A percentile compares a stretch with the other conserved stretches of the same genome.
These are phyloP conservation scores for Puccinellia tenuiflora DNA, from an alignment of 176 grass and related monocot genomes.

Conservation along the genomic window DNA sequence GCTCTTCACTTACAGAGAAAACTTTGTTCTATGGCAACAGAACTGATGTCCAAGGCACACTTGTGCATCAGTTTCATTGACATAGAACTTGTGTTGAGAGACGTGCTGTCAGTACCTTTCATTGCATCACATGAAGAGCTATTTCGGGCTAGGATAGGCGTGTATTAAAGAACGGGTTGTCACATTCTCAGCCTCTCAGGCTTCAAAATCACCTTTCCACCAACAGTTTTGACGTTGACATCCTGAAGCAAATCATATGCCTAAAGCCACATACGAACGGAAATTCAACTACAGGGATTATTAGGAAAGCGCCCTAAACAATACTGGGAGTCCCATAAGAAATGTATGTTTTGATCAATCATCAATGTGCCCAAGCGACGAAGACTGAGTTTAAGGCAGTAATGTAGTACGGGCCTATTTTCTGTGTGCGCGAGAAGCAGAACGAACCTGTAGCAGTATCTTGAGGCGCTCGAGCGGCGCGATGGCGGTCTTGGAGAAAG, in stretches of 20 bases:
- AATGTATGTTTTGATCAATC: not conserved
- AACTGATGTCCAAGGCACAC: not conserved
- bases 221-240: not conserved
- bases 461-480: slow-evolving; percentile 93
- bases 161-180: not conserved
- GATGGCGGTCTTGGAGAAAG: slow-evolving; percentile 88
- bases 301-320: not conserved
- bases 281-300: not conserved
- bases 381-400: not conserved
- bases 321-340: not conserved
- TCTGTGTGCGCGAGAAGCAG: not conserved
- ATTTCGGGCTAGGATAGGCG: not conserved
- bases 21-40: not conserved
- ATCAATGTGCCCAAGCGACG: not conserved
- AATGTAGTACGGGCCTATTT: not conserved
- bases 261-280: not conserved
- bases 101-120: not conserved
- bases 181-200: not conserved
- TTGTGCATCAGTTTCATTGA: not conserved
- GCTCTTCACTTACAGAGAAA: not conserved
- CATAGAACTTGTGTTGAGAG: not conserved
- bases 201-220: not conserved
- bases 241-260: not conserved
- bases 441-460: slow-evolving; percentile 82
- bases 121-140: not conserved